A percentile compares a stretch with the other conserved stretches of the same genome.
These are phyloP conservation scores for Chalaropsis ovoidea DNA, from an alignment of 2,329 filamentous ascomycete species.

Conservation along the genomic window DNA sequence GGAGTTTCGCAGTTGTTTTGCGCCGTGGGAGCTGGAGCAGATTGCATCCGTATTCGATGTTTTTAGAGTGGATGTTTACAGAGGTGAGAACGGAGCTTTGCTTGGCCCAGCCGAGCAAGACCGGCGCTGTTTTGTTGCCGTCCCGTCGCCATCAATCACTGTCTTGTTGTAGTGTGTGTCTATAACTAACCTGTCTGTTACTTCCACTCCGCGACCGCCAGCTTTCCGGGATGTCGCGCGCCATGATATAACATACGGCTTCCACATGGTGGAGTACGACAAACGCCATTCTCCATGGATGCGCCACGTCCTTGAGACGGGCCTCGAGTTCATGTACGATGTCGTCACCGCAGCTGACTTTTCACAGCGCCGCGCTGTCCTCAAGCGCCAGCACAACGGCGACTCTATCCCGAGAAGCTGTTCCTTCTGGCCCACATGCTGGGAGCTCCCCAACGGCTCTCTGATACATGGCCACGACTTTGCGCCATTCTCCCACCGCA, in stretches of 20 bases:
- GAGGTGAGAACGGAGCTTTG: slow-evolving; percentile 13
- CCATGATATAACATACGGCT: slow-evolving; percentile 24
- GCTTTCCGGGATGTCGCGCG: slow-evolving; percentile 25
- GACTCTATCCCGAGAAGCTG: slow-evolving; percentile 18
- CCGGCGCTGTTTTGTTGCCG: not conserved
- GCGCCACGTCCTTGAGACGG: slow-evolving; percentile 23
- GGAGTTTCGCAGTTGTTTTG: slow-evolving; percentile 18
- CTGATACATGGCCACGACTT: slow-evolving; percentile 21
- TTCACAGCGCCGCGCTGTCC: slow-evolving; percentile 4
- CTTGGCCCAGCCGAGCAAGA: no score
- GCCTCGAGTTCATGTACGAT: slow-evolving; percentile 21
- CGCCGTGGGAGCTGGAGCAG: slow-evolving; percentile 22
- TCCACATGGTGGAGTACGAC: slow-evolving; percentile 20
- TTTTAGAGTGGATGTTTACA: slow-evolving; percentile 12
- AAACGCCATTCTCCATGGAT: slow-evolving; percentile 21
- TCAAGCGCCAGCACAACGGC: slow-evolving; percentile 15
- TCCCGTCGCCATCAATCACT: not conserved
- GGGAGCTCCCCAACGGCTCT: not conserved
- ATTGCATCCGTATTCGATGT: slow-evolving; percentile 23
- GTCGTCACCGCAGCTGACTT: slow-evolving; percentile 13
- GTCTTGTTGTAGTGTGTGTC: not conserved
- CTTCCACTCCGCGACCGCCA: not conserved
- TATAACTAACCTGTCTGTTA: slow-evolving; percentile 13
- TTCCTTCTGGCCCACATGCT: slow-evolving; percentile 19
- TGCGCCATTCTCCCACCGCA: slow-evolving; percentile 16